Percentiles rank a stretch among this genome's conserved stretches.
Evolutionary conservation across 2,329 filamentous ascomycete species (phyloP).

Genomic region (Raffaelea ambrosiae): DNA sequence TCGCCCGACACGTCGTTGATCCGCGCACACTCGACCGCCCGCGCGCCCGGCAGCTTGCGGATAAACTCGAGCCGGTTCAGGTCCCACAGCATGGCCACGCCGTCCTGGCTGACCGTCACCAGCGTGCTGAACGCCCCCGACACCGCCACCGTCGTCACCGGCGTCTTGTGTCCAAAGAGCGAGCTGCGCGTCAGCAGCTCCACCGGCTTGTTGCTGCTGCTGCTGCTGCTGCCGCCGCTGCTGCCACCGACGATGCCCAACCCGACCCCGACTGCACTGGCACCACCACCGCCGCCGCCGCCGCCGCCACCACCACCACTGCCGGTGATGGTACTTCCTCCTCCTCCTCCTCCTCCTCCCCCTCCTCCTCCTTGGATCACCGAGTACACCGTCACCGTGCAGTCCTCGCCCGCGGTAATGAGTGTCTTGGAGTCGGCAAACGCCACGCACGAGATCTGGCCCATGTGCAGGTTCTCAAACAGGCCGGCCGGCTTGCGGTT

Average conservation of each 20-base stretch:
- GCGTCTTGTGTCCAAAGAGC: conserved; percentile 82
- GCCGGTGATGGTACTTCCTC: neutral
- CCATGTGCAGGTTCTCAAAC: conserved; percentile 89
- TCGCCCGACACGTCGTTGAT: conserved; percentile 91
- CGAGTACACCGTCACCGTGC: conserved; percentile 78
- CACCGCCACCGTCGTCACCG: conserved; percentile 73
- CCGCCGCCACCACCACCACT: neutral
- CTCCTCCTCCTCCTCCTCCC: neutral
- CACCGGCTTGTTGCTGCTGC: conserved; percentile 48
- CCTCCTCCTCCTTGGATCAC: conserved; percentile 41
- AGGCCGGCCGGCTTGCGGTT: conserved; percentile 79
- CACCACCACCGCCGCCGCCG: neutral
- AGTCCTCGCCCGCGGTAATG: conserved; percentile 87
- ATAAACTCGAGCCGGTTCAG: conserved; percentile 85
- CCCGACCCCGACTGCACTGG: too few species aligned
- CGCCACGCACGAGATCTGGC: conserved; percentile 72
- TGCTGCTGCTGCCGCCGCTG: neutral
- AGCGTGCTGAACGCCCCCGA: conserved; percentile 85
- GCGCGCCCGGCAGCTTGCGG: conserved; percentile 53
- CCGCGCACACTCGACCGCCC: conserved; percentile 60
- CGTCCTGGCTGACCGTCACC: conserved; percentile 73
- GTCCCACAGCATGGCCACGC: conserved; percentile 81
- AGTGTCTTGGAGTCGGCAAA: conserved; percentile 88
- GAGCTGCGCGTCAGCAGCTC: conserved; percentile 73
- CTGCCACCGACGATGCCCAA: neutral